A percentile compares a stretch with the other conserved stretches of the same genome.
Conservation (phyloP, 306 rosid species). For the Citrullus mucosospermus region DNA sequence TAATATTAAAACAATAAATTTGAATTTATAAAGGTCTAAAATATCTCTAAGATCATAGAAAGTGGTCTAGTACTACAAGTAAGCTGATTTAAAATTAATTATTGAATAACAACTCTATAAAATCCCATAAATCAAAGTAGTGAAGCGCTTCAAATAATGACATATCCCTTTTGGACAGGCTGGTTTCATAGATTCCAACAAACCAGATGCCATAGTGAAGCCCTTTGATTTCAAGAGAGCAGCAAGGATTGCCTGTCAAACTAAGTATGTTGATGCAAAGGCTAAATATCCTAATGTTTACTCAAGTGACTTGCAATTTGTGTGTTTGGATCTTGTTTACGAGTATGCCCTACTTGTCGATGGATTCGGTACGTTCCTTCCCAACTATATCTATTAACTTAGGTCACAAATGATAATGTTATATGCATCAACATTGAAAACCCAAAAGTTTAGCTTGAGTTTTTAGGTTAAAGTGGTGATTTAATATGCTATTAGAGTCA, state of each 20-base stretch:
- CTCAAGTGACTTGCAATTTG: constrained; percentile 51
- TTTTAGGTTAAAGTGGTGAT: no score
- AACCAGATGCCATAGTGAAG: constrained; percentile 39
- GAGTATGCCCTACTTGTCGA: constrained; percentile 72
- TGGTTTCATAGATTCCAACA: constrained; percentile 58
- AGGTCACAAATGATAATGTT: neutral
- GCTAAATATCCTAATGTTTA: constrained; percentile 37
- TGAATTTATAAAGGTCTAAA: no score
- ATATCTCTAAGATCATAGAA: no score
- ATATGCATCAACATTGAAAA: no score
- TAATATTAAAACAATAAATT: no score
- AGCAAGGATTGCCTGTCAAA: constrained; percentile 74
- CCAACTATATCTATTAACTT: neutral
- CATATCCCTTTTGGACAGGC: constrained; percentile 21
- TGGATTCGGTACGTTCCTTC: constrained; percentile 60
- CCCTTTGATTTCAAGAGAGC: constrained; percentile 70
- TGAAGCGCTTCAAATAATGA: neutral
- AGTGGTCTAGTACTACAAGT: no score
- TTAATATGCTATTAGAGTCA: no score
- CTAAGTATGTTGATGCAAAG: constrained; percentile 53
- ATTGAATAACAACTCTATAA: no score
- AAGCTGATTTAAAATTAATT: no score
- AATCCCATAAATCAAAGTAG: no score
- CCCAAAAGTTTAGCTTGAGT: no score
- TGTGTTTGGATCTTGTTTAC: constrained; percentile 90